These are phyloP conservation scores for Eimeria brunetti DNA, from an alignment of 169 alveolate species.

Conservation along the genomic window DNA sequence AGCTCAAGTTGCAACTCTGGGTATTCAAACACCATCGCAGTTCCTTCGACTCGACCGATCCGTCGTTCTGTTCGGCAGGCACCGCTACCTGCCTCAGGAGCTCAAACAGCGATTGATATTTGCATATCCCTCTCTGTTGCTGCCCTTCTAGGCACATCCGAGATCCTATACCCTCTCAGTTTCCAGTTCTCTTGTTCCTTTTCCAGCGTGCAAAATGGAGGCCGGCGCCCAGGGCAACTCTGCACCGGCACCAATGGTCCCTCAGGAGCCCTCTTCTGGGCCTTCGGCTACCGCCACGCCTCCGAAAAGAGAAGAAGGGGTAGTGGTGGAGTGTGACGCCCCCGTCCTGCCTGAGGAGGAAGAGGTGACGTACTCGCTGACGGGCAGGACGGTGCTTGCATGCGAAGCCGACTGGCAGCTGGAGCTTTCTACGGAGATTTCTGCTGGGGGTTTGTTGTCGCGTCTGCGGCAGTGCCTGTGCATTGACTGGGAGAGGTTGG, in stretches of 20 bases:
- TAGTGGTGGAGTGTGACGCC: background rate
- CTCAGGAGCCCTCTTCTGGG: background rate
- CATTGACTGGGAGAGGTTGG: background rate
- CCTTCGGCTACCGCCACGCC: background rate
- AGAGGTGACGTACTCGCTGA: background rate
- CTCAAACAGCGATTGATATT: background rate
- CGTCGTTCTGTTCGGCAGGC: background rate
- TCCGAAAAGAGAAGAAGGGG: background rate
- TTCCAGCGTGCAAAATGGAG: background rate
- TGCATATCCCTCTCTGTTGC: background rate
- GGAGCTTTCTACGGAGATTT: too few species aligned
- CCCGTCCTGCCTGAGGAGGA: background rate
- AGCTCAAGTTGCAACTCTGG: background rate
- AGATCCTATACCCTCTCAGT: too few species aligned
- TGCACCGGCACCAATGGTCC: background rate
- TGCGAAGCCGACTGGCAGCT: background rate
- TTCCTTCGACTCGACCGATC: background rate
- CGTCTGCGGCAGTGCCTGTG: background rate
- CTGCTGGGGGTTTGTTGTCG: background rate
- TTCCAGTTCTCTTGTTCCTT: background rate
- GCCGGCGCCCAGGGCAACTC: background rate
- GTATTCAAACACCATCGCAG: background rate
- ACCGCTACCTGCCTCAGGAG: background rate
- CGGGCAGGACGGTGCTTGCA: slow-evolving; percentile 5
- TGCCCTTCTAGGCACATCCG: background rate